These are phyloP conservation scores for Ascochyta lentis DNA, from an alignment of 2,329 filamentous ascomycete genomes.

Conservation along the genomic window DNA sequence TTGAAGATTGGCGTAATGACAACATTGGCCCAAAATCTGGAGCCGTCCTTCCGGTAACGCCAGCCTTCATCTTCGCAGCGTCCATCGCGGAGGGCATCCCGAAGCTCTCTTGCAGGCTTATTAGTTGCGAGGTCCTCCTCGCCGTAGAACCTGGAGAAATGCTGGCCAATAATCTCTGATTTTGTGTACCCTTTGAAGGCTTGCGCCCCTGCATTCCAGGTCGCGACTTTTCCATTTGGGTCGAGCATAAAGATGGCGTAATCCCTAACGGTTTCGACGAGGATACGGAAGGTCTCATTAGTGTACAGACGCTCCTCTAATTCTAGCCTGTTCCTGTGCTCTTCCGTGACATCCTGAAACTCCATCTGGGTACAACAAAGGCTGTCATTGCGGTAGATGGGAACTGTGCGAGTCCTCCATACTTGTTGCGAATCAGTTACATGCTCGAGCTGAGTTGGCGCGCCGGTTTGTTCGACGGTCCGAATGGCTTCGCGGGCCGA, in stretches of 20 bases:
- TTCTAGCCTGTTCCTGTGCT: slow-evolving; percentile 43
- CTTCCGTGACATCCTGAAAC: slow-evolving; percentile 47
- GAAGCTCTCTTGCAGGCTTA: slow-evolving; percentile 61
- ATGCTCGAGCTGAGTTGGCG: slow-evolving; percentile 46
- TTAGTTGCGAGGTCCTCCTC: slow-evolving; percentile 56
- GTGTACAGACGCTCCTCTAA: slow-evolving; percentile 53
- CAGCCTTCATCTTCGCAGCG: slow-evolving; percentile 66
- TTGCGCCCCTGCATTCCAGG: slow-evolving; percentile 65
- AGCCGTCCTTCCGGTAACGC: slow-evolving; percentile 65
- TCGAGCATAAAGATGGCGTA: slow-evolving; percentile 70
- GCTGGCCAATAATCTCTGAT: slow-evolving; percentile 63
- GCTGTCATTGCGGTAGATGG: slow-evolving; percentile 50
- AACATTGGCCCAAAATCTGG: slow-evolving; percentile 66
- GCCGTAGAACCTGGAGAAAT: slow-evolving; percentile 65
- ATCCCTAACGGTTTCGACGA: slow-evolving; percentile 67
- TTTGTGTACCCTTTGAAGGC: slow-evolving; percentile 63
- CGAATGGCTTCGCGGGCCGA: slow-evolving; percentile 48
- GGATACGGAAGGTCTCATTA: slow-evolving; percentile 65
- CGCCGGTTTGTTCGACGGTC: slow-evolving; percentile 46
- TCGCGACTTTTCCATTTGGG: slow-evolving; percentile 60
- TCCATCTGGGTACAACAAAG: slow-evolving; percentile 55
- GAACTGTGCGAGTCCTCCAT: slow-evolving; percentile 51
- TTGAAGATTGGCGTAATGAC: slow-evolving; percentile 64
- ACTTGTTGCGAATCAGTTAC: slow-evolving; percentile 31
- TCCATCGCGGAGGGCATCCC: slow-evolving; percentile 61